Percentiles rank a stretch among this genome's conserved stretches.
Conservation (phyloP, 306 rosid genomes). For the Vachellia collinsii region DNA sequence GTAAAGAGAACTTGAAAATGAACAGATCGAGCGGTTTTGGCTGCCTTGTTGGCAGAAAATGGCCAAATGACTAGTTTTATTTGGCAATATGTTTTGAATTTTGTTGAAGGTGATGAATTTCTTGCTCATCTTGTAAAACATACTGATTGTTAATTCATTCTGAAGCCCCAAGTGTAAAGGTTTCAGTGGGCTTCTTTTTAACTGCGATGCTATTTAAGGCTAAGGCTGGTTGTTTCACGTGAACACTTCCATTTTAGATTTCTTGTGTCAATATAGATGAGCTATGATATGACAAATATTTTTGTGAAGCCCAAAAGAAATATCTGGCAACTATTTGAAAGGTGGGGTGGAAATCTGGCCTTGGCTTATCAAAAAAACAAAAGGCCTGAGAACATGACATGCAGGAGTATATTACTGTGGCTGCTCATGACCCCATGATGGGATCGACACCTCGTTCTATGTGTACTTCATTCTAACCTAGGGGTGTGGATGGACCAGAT, state of each 20-base stretch:
- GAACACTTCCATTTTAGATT: background rate
- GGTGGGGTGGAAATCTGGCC: no score
- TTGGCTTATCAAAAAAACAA: no score
- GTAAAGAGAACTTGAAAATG: background rate
- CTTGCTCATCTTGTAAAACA: background rate
- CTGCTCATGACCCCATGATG: no score
- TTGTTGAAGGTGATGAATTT: background rate
- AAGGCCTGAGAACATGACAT: no score
- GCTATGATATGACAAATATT: no score
- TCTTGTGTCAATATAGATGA: no score
- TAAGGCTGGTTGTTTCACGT: background rate
- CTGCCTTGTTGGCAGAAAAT: background rate
- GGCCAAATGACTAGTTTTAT: background rate
- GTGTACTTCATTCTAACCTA: no score
- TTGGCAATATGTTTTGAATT: background rate
- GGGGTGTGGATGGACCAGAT: no score
- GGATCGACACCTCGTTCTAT: no score
- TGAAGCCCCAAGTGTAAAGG: background rate
- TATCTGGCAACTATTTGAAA: no score
- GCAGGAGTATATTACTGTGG: no score
- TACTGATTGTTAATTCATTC: background rate
- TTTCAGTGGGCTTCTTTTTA: background rate
- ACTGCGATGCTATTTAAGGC: background rate
- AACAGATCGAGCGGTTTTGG: background rate
- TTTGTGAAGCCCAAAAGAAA: background rate